Evolutionary conservation across 1,139 yeast species (phyloP).

Genomic region (Sugiyamaella grinbergsii): DNA sequence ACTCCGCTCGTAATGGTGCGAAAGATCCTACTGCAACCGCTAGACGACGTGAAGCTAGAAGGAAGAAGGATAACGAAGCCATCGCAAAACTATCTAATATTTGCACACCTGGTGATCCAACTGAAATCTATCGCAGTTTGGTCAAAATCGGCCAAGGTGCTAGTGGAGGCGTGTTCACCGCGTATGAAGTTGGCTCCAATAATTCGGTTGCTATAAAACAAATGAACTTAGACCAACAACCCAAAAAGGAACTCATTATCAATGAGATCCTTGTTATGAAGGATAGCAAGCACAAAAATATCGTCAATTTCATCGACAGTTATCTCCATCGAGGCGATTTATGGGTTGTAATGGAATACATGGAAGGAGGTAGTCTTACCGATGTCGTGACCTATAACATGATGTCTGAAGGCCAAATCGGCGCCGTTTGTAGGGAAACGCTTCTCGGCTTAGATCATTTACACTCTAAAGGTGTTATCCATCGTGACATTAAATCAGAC

Average conservation of each 20-base stretch:
- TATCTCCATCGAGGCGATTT: slow-evolving; percentile 66
- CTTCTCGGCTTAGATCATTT: slow-evolving; percentile 80
- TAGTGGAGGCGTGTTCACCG: slow-evolving; percentile 95
- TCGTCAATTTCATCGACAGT: slow-evolving; percentile 90
- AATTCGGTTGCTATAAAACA: slow-evolving; percentile 90
- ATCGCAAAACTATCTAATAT: slow-evolving; percentile 70
- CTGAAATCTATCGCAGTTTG: slow-evolving; percentile 63
- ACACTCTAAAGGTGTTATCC: slow-evolving; percentile 93
- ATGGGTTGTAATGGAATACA: slow-evolving; percentile 98
- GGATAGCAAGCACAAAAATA: slow-evolving; percentile 86
- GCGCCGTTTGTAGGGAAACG: slow-evolving; percentile 93
- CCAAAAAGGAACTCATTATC: slow-evolving; percentile 89
- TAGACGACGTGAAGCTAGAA: slow-evolving; percentile 75
- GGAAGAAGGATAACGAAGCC: slow-evolving; percentile 66
- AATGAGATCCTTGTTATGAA: slow-evolving; percentile 96
- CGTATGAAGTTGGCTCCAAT: slow-evolving; percentile 64
- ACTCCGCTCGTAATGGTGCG: slow-evolving; percentile 40
- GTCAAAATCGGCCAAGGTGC: slow-evolving; percentile 97
- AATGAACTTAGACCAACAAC: slow-evolving; percentile 91
- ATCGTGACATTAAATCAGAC: slow-evolving; percentile 94
- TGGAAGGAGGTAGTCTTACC: slow-evolving; percentile 97
- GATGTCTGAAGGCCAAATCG: slow-evolving; percentile 97
- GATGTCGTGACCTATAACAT: slow-evolving; percentile 94
- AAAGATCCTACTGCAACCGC: slow-evolving; percentile 46
- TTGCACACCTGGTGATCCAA: slow-evolving; percentile 90